Percentiles rank a stretch among this genome's conserved stretches.
phyloP scores from a whole-genome alignment of 2,329 filamentous ascomycete species.

The Rhytidhysteron rufulum region DNA sequence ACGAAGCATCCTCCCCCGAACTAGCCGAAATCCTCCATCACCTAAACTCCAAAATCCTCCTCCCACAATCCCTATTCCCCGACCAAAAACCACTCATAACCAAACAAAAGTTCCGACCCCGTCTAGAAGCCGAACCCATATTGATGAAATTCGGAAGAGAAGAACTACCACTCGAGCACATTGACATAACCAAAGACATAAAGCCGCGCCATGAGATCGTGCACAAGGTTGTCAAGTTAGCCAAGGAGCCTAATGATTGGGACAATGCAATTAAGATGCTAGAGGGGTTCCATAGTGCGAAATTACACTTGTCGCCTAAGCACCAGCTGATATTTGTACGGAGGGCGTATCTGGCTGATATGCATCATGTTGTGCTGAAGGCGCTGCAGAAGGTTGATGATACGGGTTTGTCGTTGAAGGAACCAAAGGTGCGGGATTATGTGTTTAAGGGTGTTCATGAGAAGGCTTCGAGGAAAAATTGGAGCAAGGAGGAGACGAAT shows the following conservation, averaged over 20 bases:
- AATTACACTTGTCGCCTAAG: background rate
- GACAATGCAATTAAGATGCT: conserved; percentile 7
- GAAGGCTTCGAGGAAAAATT: conserved; percentile 19
- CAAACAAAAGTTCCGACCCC: conserved; percentile 26
- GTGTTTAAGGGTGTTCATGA: conserved; percentile 29
- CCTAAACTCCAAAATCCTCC: conserved; percentile 42
- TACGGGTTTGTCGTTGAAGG: conserved; percentile 4
- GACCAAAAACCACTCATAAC: conserved; percentile 37
- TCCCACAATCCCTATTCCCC: conserved; percentile 40
- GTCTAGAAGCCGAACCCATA: conserved; percentile 29
- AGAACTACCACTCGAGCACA: conserved; percentile 5
- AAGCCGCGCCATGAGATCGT: background rate
- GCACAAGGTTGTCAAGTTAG: conserved; percentile 1
- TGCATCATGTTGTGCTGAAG: conserved; percentile 5
- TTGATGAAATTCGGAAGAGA: conserved; percentile 22
- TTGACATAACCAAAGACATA: conserved; percentile 4
- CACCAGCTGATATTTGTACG: conserved; percentile 5
- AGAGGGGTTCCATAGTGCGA: conserved; percentile 4
- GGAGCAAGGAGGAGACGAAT: conserved; percentile 22
- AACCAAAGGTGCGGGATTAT: conserved; percentile 17
- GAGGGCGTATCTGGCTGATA: background rate
- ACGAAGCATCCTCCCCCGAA: conserved; percentile 36
- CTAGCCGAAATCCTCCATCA: conserved; percentile 38
- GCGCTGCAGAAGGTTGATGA: conserved; percentile 2
- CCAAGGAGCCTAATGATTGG: conserved; percentile 6